phyloP scores from a whole-genome alignment of 257 asterid genomes.

The Osmanthus fragrans region DNA sequence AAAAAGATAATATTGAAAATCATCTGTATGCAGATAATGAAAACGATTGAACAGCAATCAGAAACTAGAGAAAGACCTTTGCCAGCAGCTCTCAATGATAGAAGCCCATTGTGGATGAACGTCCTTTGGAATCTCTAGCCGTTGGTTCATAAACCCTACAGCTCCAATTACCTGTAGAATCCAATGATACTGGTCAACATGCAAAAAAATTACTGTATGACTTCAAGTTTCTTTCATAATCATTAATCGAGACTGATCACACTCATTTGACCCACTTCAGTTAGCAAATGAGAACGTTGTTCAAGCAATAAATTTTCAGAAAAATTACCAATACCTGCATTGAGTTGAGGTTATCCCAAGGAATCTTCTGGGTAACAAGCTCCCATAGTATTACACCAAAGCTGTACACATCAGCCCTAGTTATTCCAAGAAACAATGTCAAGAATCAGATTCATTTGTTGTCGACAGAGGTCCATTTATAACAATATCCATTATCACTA shows the following conservation, averaged over 20 bases:
- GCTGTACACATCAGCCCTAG: constrained; percentile 86
- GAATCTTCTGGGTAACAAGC: constrained; percentile 83
- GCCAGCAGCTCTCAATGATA: constrained; percentile 87
- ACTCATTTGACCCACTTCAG: background rate
- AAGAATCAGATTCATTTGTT: constrained; percentile 1
- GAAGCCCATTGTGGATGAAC: constrained; percentile 81
- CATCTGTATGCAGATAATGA: background rate
- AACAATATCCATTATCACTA: background rate
- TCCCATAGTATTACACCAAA: constrained; percentile 94
- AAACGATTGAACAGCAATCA: background rate
- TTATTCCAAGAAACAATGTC: constrained; percentile 22
- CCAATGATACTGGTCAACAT: constrained; percentile 10
- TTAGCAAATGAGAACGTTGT: background rate
- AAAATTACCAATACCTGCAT: constrained; percentile 68
- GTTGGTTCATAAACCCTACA: constrained; percentile 94
- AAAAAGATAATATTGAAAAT: background rate
- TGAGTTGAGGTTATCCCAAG: constrained; percentile 88
- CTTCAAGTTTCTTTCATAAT: background rate
- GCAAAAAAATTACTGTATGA: background rate
- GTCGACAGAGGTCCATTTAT: background rate
- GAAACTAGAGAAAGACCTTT: constrained; percentile 45
- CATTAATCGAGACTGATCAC: background rate
- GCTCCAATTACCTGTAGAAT: constrained; percentile 82
- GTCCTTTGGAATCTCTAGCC: constrained; percentile 75
- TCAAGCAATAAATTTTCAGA: background rate